Evolutionary conservation across 768 basidiomycete genomes (phyloP).

Genomic region (Suillus brevipes): DNA sequence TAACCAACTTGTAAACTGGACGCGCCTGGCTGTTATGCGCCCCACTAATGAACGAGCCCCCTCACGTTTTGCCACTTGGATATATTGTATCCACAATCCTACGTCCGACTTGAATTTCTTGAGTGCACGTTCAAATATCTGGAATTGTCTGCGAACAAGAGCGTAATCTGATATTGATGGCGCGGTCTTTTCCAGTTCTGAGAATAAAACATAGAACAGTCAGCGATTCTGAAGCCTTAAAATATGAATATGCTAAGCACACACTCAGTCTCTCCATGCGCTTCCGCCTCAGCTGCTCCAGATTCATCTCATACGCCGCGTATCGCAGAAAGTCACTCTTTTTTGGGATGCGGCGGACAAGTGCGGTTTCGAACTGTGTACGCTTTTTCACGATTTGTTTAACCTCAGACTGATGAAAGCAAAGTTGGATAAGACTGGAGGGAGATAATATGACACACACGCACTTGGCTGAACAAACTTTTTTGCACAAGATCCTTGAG

Average conservation of each 20-base stretch:
- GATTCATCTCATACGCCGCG: slow-evolving; percentile 86
- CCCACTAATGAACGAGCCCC: slow-evolving; percentile 79
- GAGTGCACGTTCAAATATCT: slow-evolving; percentile 88
- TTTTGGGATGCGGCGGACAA: slow-evolving; percentile 80
- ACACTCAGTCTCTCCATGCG: slow-evolving; percentile 70
- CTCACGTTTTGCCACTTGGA: slow-evolving; percentile 79
- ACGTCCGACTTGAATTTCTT: slow-evolving; percentile 88
- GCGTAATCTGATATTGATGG: slow-evolving; percentile 82
- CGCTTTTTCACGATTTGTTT: slow-evolving; percentile 84
- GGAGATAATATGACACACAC: slow-evolving; percentile 20
- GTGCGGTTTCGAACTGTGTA: slow-evolving; percentile 78
- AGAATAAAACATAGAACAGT: slow-evolving; percentile 1
- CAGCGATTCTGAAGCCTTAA: too few relatives aligned
- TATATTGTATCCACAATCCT: slow-evolving; percentile 86
- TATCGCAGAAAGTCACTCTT: slow-evolving; percentile 91
- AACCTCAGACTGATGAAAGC: slow-evolving; percentile 65
- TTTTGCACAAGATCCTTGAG: slow-evolving; percentile 89
- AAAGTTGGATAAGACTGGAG: slow-evolving; percentile 5
- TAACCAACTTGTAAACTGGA: slow-evolving; percentile 4
- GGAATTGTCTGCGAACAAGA: slow-evolving; percentile 79
- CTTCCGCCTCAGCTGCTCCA: slow-evolving; percentile 80
- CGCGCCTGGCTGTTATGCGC: slow-evolving; percentile 78
- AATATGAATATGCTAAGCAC: slow-evolving; percentile 24
- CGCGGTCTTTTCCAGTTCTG: slow-evolving; percentile 36
- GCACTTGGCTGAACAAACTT: slow-evolving; percentile 77